phyloP scores from a whole-genome alignment of 2,329 filamentous ascomycete genomes.

The Xylariaceae sp. region DNA sequence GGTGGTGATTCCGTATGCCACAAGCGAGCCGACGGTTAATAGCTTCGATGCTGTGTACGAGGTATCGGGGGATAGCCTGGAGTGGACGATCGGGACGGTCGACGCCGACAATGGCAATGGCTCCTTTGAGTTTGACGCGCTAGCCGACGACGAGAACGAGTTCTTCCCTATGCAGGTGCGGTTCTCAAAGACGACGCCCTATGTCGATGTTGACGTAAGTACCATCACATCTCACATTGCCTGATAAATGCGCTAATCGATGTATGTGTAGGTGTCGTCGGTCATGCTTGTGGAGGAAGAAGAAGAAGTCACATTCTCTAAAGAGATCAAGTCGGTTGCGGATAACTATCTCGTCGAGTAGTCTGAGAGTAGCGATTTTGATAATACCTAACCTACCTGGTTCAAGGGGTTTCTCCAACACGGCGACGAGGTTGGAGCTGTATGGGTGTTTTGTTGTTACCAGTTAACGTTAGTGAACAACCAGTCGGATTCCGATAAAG shows the following conservation, averaged over 20 bases:
- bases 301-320: slow-evolving; percentile 76
- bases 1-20: slow-evolving; percentile 81
- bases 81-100: slow-evolving; percentile 88
- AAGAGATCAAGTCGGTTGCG: slow-evolving; percentile 71
- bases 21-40: slow-evolving; percentile 78
- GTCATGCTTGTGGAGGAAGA: slow-evolving; percentile 69
- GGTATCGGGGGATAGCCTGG: slow-evolving; percentile 83
- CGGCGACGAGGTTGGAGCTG: neutral
- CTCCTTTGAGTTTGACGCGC: slow-evolving; percentile 91
- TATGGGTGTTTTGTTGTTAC: neutral
- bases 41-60: slow-evolving; percentile 95
- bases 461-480: too few relatives aligned
- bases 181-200: slow-evolving; percentile 81
- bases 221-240: slow-evolving; percentile 1
- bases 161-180: slow-evolving; percentile 97
- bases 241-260: slow-evolving; percentile 21
- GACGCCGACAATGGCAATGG: slow-evolving; percentile 77
- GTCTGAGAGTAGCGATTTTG: slow-evolving; percentile 18
- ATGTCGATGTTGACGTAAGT: slow-evolving; percentile 90
- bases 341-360: slow-evolving; percentile 75
- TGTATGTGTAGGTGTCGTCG: slow-evolving; percentile 54
- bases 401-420: too few relatives aligned
- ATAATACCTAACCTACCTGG: too few relatives aligned
- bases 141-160: slow-evolving; percentile 80
- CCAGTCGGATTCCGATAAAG: too few relatives aligned